Percentiles rank a stretch among this genome's conserved stretches.
These are phyloP conservation scores for Thalia dealbata DNA, from an alignment of 176 grass and related monocot species.

Conservation along the genomic window DNA sequence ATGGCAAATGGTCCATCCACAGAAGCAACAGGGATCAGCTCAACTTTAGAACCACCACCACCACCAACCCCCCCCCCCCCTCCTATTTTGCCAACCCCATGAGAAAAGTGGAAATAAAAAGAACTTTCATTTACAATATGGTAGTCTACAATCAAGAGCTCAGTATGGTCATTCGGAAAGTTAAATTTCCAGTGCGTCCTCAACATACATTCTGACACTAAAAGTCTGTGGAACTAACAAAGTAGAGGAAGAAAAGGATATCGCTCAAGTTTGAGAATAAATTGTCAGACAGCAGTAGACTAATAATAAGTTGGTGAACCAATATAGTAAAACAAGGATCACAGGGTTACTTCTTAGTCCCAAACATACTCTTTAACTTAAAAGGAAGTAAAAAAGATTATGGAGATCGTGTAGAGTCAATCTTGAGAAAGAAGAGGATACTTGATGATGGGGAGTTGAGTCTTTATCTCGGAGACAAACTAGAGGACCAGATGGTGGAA, in stretches of 20 bases:
- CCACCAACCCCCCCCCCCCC: background rate
- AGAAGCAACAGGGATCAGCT: background rate
- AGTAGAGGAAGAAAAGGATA: too few relatives aligned
- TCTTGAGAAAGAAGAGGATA: background rate
- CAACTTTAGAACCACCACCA: background rate
- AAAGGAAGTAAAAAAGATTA: background rate
- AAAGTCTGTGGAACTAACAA: background rate
- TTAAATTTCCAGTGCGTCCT: background rate
- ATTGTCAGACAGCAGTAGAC: background rate
- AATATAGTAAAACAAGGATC: background rate
- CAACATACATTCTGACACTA: background rate
- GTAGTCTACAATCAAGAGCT: background rate
- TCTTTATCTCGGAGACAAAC: background rate
- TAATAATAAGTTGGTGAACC: background rate
- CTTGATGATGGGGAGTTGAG: too few relatives aligned
- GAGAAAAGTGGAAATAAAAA: background rate
- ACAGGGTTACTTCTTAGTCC: background rate
- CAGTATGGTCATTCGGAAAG: background rate
- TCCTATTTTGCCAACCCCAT: background rate
- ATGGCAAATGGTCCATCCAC: background rate
- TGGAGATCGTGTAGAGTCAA: background rate
- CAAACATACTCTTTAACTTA: background rate
- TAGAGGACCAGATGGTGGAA: background rate
- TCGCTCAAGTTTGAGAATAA: background rate
- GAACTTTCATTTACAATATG: background rate